Conservation (phyloP, 2,329 filamentous ascomycete genomes). For the Trichoderma sp. region DNA sequence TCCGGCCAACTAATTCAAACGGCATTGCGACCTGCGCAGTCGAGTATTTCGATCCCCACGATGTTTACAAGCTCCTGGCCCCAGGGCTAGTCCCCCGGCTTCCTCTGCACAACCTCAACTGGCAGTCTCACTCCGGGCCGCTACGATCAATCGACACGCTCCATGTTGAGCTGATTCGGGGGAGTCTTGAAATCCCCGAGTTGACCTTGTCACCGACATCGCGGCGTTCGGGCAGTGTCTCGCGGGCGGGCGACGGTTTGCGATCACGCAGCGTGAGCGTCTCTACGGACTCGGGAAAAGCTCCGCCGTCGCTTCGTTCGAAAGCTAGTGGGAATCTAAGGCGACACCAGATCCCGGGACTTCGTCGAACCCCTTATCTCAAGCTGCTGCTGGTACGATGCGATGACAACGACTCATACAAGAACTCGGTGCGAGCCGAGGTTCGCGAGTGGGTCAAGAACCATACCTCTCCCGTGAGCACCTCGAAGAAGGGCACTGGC, state of each 20-base stretch:
- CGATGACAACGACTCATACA: conserved; percentile 95
- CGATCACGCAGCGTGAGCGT: conserved; percentile 52
- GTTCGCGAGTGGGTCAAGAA: conserved; percentile 89
- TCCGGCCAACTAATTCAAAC: neutral
- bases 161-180: conserved; percentile 80
- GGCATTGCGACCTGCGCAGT: conserved; percentile 52
- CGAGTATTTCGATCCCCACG: conserved; percentile 93
- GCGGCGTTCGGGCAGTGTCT: conserved; percentile 35
- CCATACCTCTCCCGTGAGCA: conserved; percentile 60
- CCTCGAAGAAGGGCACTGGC: conserved; percentile 56
- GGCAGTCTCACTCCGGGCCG: conserved; percentile 91
- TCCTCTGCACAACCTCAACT: conserved; percentile 88
- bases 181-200: conserved; percentile 48
- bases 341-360: conserved; percentile 90
- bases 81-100: conserved; percentile 75
- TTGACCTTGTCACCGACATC: conserved; percentile 32
- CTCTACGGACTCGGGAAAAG: conserved; percentile 31
- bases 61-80: conserved; percentile 78
- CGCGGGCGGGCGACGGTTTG: conserved; percentile 58
- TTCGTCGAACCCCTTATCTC: conserved; percentile 89
- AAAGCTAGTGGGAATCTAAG: conserved; percentile 45
- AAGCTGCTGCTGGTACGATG: conserved; percentile 87
- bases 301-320: conserved; percentile 32
- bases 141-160: conserved; percentile 90
- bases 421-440: conserved; percentile 70